Conservation (phyloP, 306 rosid species). For the Acacia confusa region DNA sequence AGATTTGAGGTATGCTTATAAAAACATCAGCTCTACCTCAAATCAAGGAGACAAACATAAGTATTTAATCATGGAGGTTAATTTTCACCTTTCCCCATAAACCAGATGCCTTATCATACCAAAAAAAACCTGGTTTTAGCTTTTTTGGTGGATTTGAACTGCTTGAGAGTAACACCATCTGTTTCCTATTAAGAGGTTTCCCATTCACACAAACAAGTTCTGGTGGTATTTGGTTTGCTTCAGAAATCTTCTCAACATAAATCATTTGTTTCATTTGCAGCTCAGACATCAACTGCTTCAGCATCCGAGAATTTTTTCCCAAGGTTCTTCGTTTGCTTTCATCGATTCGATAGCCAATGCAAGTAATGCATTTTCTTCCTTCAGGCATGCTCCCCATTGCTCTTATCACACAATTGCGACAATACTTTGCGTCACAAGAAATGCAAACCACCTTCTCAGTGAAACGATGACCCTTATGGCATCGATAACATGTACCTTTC, state of each 20-base stretch:
- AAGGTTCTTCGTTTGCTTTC: constrained; percentile 52
- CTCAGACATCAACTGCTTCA: constrained; percentile 51
- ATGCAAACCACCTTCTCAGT: constrained; percentile 69
- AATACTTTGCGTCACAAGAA: constrained; percentile 76
- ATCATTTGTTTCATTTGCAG: constrained; percentile 43
- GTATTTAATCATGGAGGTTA: constrained; percentile 3
- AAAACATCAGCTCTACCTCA: constrained; percentile 1
- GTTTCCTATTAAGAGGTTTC: constrained; percentile 46
- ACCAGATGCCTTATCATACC: constrained; percentile 82
- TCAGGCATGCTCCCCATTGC: constrained; percentile 91
- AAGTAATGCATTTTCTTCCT: constrained; percentile 76
- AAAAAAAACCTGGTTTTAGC: constrained; percentile 67
- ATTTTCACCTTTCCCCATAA: constrained; percentile 81
- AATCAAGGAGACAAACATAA: neutral
- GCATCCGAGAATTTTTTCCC: constrained; percentile 61
- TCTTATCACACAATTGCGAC: constrained; percentile 58
- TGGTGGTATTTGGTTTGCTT: constrained; percentile 59
- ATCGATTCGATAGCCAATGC: constrained; percentile 58
- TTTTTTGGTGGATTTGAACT: constrained; percentile 63
- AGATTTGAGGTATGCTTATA: constrained; percentile 1
- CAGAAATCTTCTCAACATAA: constrained; percentile 49
- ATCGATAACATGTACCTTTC: constrained; percentile 65
- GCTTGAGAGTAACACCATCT: constrained; percentile 43
- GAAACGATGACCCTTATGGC: constrained; percentile 60
- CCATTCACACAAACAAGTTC: constrained; percentile 52